Percentiles rank a stretch among this genome's conserved stretches.
phyloP scores from a whole-genome alignment of 371 early-diverging fungal genomes.

The Batkoa obscura region DNA sequence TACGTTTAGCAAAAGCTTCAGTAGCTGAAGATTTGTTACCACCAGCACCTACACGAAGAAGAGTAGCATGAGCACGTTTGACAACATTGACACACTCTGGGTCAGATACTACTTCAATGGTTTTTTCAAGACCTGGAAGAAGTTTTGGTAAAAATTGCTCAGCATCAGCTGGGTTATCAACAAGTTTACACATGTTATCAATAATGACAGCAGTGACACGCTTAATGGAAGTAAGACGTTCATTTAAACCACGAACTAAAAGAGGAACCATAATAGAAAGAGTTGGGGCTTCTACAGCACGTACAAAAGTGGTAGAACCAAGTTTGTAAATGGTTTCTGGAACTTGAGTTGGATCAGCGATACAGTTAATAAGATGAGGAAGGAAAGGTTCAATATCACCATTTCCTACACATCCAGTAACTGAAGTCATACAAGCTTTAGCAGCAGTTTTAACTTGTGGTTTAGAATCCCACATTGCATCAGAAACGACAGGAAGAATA shows the following conservation, averaged over 20 bases:
- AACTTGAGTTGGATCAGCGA: conserved; percentile 42
- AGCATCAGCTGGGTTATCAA: conserved; percentile 55
- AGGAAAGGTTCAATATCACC: conserved; percentile 43
- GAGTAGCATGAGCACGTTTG: conserved; percentile 29
- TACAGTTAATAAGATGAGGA: conserved; percentile 35
- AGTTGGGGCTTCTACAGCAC: conserved; percentile 55
- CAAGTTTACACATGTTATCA: conserved; percentile 71
- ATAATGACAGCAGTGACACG: conserved; percentile 69
- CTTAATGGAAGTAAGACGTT: conserved; percentile 36
- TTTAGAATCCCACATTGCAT: conserved; percentile 63
- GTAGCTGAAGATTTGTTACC: conserved; percentile 13
- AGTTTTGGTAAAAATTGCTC: conserved; percentile 63
- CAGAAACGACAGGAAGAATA: conserved; percentile 50
- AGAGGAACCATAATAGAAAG: conserved; percentile 67
- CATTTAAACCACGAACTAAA: conserved; percentile 51
- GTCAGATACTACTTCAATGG: conserved; percentile 56
- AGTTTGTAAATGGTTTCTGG: conserved; percentile 40
- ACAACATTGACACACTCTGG: conserved; percentile 60
- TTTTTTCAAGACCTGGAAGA: conserved; percentile 52
- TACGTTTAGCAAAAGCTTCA: conserved; percentile 11
- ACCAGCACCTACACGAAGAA: conserved; percentile 23
- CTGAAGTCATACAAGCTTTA: conserved; percentile 21
- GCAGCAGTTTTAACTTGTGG: conserved; percentile 31
- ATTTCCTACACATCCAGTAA: conserved; percentile 30
- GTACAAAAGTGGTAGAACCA: conserved; percentile 58